Evolutionary conservation across 1,284 basidiomycete genomes (phyloP), one percentile per base, ranked within the genome.

Genomic region (Melampsora americana): DNA sequence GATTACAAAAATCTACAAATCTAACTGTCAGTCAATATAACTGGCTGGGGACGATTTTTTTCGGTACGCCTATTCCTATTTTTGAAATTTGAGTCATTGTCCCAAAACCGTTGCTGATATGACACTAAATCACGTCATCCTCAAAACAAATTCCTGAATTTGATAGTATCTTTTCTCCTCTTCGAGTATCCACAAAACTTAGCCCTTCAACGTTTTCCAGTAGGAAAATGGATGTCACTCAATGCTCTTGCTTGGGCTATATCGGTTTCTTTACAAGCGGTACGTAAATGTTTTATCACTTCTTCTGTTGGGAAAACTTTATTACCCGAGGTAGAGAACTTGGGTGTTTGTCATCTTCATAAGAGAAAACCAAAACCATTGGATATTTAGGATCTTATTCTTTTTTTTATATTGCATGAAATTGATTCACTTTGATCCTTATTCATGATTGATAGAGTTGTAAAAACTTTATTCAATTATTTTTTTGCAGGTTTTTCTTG

Each of bases 381-480:
- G 9, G 9, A 59, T 9, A 59, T 59, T n/a, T 59, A 7, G n/a
- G 7, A 59, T n/a, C n/a, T n/a, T 16, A 23, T 59, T n/a, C 18
- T 59, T 11, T 59, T 9, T 23, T 9, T 23, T 59, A n/a, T n/a
- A 7, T 59, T 59, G 11, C 28, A 59, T 59, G 53, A 16, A 7
- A 23, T n/a, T 59, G 53, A 14, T 30, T 9, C 1, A 35, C 32
- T 1, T 35, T 62, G 7, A 30, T 1, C 7, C 61, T 62, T 20
- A 28, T 62, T 18, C 32, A 62, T 20, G 3, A 30, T 35, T 62
- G 53, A 14, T 62, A 62, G 61, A 20, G 20, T 28, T 62, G 61
- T 32, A 62, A 62, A 62, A 62, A 62, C 30, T 62, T 62, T 62
- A 20, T 62, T 18, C 61, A 62, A 35, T 32, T 62, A 30, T 35